phyloP scores from a whole-genome alignment of 2,329 filamentous ascomycete genomes.

The Phaeosphaeriaceae sp. region DNA sequence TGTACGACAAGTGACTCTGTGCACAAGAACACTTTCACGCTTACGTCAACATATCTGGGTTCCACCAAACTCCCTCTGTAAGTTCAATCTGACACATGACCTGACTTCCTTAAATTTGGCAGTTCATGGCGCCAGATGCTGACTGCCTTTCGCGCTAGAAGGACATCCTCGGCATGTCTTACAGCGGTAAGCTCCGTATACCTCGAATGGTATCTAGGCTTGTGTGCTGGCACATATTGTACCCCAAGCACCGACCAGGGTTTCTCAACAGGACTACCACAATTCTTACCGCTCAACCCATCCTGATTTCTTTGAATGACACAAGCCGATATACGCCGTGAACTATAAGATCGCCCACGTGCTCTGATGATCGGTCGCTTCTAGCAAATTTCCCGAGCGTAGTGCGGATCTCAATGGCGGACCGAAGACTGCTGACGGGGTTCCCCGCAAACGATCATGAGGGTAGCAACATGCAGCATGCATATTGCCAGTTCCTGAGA shows the following conservation, averaged over 20 bases:
- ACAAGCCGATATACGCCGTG: background rate
- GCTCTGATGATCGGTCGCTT: background rate
- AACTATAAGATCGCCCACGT: background rate
- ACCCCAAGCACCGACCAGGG: background rate
- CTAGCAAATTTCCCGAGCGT: background rate
- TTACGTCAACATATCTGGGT: too few relatives aligned
- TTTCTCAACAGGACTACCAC: background rate
- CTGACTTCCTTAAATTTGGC: too few relatives aligned
- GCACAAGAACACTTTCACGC: too few relatives aligned
- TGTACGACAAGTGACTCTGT: too few relatives aligned
- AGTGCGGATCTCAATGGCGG: background rate
- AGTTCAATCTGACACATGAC: too few relatives aligned
- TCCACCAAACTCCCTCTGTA: too few relatives aligned
- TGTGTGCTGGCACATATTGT: background rate
- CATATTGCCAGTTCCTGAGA: background rate
- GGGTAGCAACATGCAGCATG: background rate
- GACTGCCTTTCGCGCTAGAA: too few relatives aligned
- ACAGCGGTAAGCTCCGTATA: background rate
- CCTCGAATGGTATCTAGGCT: background rate
- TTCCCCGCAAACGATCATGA: background rate
- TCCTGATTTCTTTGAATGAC: background rate
- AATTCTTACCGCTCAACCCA: background rate
- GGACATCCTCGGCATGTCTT: too few relatives aligned
- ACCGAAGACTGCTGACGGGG: background rate
- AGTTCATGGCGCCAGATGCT: too few relatives aligned